Evolutionary conservation across 2,329 filamentous ascomycete species (phyloP).

Genomic region (Cladosporium sp.): DNA sequence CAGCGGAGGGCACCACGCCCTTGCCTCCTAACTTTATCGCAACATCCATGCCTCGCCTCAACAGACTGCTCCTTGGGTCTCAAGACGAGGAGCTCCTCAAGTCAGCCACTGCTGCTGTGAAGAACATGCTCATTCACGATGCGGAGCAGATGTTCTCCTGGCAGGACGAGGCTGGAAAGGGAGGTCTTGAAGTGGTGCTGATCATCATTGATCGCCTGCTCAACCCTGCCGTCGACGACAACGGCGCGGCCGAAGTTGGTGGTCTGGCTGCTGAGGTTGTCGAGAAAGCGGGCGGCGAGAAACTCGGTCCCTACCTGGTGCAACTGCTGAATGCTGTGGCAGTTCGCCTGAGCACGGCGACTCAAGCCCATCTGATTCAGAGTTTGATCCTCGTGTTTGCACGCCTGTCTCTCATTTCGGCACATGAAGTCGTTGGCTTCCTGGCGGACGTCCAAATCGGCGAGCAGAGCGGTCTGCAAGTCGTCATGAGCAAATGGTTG

Average conservation of each 20-base stretch:
- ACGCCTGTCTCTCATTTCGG: constrained; percentile 76
- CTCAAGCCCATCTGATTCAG: constrained; percentile 88
- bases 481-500: constrained; percentile 92
- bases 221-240: constrained; percentile 79
- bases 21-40: constrained; percentile 83
- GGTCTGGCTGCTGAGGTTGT: constrained; percentile 91
- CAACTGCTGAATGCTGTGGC: constrained; percentile 89
- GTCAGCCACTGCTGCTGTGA: constrained; percentile 78
- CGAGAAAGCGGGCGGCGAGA: constrained; percentile 88
- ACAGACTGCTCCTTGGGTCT: constrained; percentile 74
- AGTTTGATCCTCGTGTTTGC: constrained; percentile 95
- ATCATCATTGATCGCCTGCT: constrained; percentile 90
- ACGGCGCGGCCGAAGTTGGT: constrained; percentile 92
- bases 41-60: constrained; percentile 82
- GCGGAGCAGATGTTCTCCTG: constrained; percentile 85
- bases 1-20: constrained; percentile 78
- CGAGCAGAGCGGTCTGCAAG: constrained; percentile 75
- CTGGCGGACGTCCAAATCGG: constrained; percentile 78
- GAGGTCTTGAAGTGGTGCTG: constrained; percentile 81
- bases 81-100: constrained; percentile 85
- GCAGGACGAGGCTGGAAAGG: constrained; percentile 73
- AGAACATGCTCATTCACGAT: constrained; percentile 86
- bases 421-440: constrained; percentile 88
- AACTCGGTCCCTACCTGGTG: constrained; percentile 82
- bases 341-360: constrained; percentile 73